Conservation (phyloP, 805 yeast genomes). For the Komagataella pastoris region DNA sequence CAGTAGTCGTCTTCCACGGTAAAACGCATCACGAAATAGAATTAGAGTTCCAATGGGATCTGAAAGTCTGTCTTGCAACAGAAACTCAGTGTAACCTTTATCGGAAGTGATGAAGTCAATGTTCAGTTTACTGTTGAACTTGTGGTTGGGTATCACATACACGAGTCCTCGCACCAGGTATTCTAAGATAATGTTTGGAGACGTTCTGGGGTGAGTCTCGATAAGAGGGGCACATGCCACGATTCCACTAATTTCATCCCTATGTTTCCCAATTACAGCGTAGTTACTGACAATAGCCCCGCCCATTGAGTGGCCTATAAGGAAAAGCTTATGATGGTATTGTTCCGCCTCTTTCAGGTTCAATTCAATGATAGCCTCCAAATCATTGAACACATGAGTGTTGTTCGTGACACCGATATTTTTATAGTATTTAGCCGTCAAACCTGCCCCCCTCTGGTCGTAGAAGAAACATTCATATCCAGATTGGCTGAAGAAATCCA, state of each 20-base stretch:
- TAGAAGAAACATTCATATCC: slow-evolving; percentile 60
- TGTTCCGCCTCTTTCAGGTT: slow-evolving; percentile 21
- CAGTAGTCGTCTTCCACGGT: slow-evolving; percentile 43
- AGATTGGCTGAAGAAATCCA: slow-evolving; percentile 32
- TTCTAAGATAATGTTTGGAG: slow-evolving; percentile 34
- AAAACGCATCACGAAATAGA: slow-evolving; percentile 46
- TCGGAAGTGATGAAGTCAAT: slow-evolving; percentile 42
- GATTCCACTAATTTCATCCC: slow-evolving; percentile 30
- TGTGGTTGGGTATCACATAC: slow-evolving; percentile 30
- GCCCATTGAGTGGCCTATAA: slow-evolving; percentile 75
- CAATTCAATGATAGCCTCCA: slow-evolving; percentile 40
- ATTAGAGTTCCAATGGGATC: slow-evolving; percentile 40
- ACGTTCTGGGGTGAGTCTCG: slow-evolving; percentile 39
- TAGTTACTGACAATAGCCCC: slow-evolving; percentile 61
- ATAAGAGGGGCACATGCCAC: slow-evolving; percentile 50
- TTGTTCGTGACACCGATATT: slow-evolving; percentile 46
- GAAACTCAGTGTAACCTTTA: slow-evolving; percentile 27
- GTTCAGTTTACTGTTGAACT: slow-evolving; percentile 40
- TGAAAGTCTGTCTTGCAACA: slow-evolving; percentile 27
- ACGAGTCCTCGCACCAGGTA: slow-evolving; percentile 26
- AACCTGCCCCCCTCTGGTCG: slow-evolving; percentile 71
- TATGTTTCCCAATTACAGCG: slow-evolving; percentile 38
- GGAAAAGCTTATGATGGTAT: slow-evolving; percentile 21
- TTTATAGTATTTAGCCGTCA: slow-evolving; percentile 36
- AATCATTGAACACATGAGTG: slow-evolving; percentile 38